Evolutionary conservation across 768 basidiomycete species (phyloP).

Genomic region (Lactarius psammicola): DNA sequence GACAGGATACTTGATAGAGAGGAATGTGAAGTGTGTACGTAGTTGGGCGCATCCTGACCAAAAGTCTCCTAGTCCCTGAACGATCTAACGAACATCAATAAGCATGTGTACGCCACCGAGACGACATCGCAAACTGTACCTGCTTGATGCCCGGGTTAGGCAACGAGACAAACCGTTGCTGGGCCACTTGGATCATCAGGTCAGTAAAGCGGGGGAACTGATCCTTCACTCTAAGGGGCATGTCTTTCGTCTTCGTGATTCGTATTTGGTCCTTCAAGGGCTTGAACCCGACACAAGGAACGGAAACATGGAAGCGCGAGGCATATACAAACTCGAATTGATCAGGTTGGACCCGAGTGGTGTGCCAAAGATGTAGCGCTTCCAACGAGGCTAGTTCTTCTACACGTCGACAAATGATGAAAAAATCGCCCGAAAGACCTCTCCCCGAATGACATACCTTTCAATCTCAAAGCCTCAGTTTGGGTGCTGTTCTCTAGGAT

Average conservation of each 20-base stretch:
- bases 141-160: conserved; percentile 44
- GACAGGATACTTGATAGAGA: conserved; percentile 65
- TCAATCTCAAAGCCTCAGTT: conserved; percentile 67
- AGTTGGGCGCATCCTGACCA: conserved; percentile 74
- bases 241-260: conserved; percentile 46
- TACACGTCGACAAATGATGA: conserved; percentile 33
- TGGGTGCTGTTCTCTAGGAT: conserved; percentile 72
- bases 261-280: conserved; percentile 51
- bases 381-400: conserved; percentile 75
- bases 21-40: conserved; percentile 65
- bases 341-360: conserved; percentile 51
- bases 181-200: conserved; percentile 38
- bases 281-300: conserved; percentile 62
- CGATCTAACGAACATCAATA: conserved; percentile 44
- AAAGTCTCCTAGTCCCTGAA: conserved; percentile 62
- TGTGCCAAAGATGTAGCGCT: conserved; percentile 66
- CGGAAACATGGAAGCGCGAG: conserved; percentile 55
- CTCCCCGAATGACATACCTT: conserved; percentile 43
- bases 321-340: conserved; percentile 69
- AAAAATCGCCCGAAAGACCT: not conserved
- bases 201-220: conserved; percentile 59
- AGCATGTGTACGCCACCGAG: not conserved
- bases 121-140: conserved; percentile 39
- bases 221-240: conserved; percentile 50
- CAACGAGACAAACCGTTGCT: conserved; percentile 19